Evolutionary conservation across 495 filamentous ascomycete species (phyloP), one percentile per base, ranked within the genome.

Genomic region (Neurospora tetraspora): DNA sequence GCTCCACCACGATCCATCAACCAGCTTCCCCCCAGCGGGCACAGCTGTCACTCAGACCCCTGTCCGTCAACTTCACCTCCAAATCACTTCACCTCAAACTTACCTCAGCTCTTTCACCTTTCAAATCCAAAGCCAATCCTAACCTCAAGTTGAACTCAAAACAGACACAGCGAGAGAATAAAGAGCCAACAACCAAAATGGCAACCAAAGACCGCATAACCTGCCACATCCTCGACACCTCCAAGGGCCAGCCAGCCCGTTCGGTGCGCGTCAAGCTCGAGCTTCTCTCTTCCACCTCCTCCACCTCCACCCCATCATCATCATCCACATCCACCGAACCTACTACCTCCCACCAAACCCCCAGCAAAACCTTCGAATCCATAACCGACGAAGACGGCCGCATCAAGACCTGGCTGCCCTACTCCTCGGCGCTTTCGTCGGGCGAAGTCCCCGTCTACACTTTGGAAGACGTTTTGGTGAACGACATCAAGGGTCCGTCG

Each of bases 301-400:
- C 92, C 74, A 80, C n/a, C n/a, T n/a, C n/a, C n/a, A n/a, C n/a
- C n/a, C n/a, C n/a, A n/a, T n/a, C n/a, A n/a, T n/a, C n/a, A n/a
- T n/a, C n/a, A n/a, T n/a, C n/a, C n/a, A n/a, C 71, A 47, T 12
- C 71, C 16, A 71, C 74, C 18, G 5, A 69, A 31, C 16, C n/a
- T 20, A 42, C 72, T 12, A n/a, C 70, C 42, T 7, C 34, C 34
- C 34, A 36, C 34, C 74, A 74, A 73, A 43, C 40, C 40, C 77
- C 83, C 36, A 83, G 83, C 70, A 92, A 90, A 82, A 88, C 85
- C 53, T 87, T 87, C 71, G 83, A 86, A 73, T 91, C 89, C 36
- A 85, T 82, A 9, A 98, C 96, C 71, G 91, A 97, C 83, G 83
- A 88, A 74, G 96, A 99, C 83, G 96, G 96, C 73, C 90, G 96